Base-by-base conservation (phyloP, 2,329 filamentous ascomycete genomes). In the Pseudocercospora cruenta region DNA sequence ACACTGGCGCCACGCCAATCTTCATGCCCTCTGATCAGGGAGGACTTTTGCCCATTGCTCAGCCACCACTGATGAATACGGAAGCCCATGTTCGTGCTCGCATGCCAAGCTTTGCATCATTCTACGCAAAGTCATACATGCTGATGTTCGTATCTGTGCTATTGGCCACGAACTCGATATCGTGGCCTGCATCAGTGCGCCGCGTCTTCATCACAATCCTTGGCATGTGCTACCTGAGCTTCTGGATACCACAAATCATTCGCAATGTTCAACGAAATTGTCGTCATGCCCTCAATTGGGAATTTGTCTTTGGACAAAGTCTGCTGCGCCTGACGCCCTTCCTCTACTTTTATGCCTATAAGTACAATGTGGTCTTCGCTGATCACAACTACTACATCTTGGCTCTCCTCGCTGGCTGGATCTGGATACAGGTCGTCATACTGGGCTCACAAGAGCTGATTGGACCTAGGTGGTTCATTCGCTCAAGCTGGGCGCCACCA, bases 251-350 rank as follows among this genome's bases (percentile, higher is more conserved):
- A 0, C 95, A 99, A 78, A 96, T 98, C 71, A 87, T 91, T 75
- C 91, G 95, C 68, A 99, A 99, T 77, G 84, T 91, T 61, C 88
- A 92, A 79, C 91, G 94, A 62, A 97, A 97, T 79, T 97, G 93
- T 78, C 92, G 94, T 47, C 92, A 91, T 73, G 94, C 94, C 0
- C 84, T 98, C n/a, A 86, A 90, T 3, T 97, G 94, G 93, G 90
- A 91, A 66, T 99, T 96, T 76, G 90, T 97, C 63, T 76, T 93
- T 22, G 94, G 93, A 2, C 92, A 97, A 78, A 95, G 91, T 57
- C 73, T 90, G 4, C 84, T 96, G 7, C 90, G 95, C 1, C 82
- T 96, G 5, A 80, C 91, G 0, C 94, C 95, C 0, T 87, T 97
- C 62, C 84, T 90, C 1, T 98, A 98, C 77, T 94, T 98, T 74